These are phyloP conservation scores for Penicillium nordicum DNA, from an alignment of 2,329 filamentous ascomycete genomes.

Conservation along the genomic window DNA sequence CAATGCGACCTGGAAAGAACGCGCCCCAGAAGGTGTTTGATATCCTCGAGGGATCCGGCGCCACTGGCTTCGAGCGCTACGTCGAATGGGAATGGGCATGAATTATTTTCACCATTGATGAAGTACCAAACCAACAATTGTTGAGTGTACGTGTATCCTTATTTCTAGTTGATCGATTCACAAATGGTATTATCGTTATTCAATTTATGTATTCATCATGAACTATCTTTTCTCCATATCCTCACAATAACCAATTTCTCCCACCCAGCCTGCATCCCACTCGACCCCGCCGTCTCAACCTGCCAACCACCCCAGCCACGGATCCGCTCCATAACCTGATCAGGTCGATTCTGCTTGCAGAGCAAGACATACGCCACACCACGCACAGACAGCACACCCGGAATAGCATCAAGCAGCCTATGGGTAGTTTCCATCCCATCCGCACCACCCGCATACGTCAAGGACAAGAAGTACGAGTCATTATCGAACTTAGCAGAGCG, in stretches of 20 bases:
- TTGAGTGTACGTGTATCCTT: not conserved
- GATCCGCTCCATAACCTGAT: slow-evolving; percentile 65
- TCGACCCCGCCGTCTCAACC: slow-evolving; percentile 73
- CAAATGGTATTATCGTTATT: slow-evolving; percentile 2
- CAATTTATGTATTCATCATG: not conserved
- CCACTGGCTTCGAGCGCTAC: not conserved
- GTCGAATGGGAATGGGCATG: not conserved
- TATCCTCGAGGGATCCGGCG: not conserved
- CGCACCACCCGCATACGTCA: slow-evolving; percentile 83
- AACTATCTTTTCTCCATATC: slow-evolving; percentile 61
- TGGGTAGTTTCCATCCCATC: slow-evolving; percentile 95
- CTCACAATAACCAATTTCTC: slow-evolving; percentile 87
- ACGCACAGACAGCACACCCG: slow-evolving; percentile 57
- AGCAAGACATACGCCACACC: slow-evolving; percentile 88
- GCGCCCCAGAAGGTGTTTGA: not conserved
- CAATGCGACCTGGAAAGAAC: not conserved
- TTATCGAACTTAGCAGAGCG: slow-evolving; percentile 60
- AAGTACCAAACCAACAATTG: not conserved
- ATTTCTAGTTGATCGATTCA: not conserved
- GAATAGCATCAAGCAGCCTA: slow-evolving; percentile 68
- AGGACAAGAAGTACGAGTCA: slow-evolving; percentile 76
- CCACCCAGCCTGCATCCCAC: slow-evolving; percentile 87
- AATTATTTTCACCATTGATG: not conserved
- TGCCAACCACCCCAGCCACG: slow-evolving; percentile 63
- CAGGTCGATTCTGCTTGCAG: slow-evolving; percentile 85